Evolutionary conservation across 2,329 filamentous ascomycete species (phyloP), one percentile per base, ranked within the genome.

Genomic region (Mycosphaerelloides madeirae): DNA sequence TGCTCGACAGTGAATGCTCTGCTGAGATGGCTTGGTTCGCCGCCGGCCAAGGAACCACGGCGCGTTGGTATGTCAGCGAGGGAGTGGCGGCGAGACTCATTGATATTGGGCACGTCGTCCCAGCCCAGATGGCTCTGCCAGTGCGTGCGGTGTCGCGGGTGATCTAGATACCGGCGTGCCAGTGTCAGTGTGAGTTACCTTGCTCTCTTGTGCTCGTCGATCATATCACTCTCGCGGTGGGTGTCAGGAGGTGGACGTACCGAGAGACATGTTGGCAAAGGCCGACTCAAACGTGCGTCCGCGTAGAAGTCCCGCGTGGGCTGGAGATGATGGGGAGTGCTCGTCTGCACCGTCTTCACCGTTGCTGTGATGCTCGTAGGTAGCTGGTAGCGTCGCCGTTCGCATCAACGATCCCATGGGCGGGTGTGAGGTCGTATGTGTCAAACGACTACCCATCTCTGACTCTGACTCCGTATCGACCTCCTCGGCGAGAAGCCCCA

Each of bases 11-110:
- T 49, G 41, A 45, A 56, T 22, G 46, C 43, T 38, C 52, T 49
- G 41, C 47, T 53, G 12, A 56, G 44, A 36, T 52, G 40, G 29
- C 49, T 50, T 11, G 52, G 47, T 31, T 56, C 53, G 28, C 49
- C 53, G 18, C 44, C 59, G 14, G 53, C 61, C n/a, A 65, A 51
- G 13, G 64, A 66, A 11, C 62, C 62, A 15, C 64, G 59, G 13
- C 64, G 56, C 8, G 64, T 66, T 2, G 63, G 64, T 19, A 66
- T 65, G 37, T 68, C 69, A 12, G 72, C 87, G 60, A 93, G 87
- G 1, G 87, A 91, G 65, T 91, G 87, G 20, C 87, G 80, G 47
- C 87, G 78, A 57, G 85, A 88, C 58, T 89, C 84, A 11, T 83
- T 79, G 22, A 80, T 72, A 49, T 86, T 83, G 3, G 72, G 73